Conservation (phyloP, 108 stramenopile genomes). For the Fragilariopsis cylindrus region DNA sequence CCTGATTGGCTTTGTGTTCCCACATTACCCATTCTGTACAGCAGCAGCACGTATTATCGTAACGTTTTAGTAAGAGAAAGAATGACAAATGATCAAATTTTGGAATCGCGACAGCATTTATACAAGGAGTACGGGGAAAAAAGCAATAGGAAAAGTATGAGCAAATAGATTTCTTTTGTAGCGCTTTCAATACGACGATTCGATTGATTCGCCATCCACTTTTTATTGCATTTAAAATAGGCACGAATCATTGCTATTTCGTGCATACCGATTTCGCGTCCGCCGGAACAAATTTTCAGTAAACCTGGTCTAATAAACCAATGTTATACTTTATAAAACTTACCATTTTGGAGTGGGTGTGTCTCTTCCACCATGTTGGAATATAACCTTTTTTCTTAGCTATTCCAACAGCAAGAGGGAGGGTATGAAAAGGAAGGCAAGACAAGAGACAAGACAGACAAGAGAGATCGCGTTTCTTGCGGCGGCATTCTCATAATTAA, state of each 20-base stretch:
- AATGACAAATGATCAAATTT: background rate
- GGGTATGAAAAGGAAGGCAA: background rate
- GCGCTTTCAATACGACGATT: too few relatives aligned
- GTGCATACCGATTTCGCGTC: too few relatives aligned
- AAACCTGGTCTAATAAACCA: background rate
- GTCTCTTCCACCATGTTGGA: slow-evolving; percentile 39
- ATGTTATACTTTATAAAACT: slow-evolving; percentile 2
- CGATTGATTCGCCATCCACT: too few relatives aligned
- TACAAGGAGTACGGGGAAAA: too few relatives aligned
- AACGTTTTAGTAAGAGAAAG: background rate
- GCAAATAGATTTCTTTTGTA: too few relatives aligned
- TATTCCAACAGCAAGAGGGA: slow-evolving; percentile 11
- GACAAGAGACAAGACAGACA: background rate
- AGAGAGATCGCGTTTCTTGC: too few relatives aligned
- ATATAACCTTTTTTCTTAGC: slow-evolving; percentile 3
- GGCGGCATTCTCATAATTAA: too few relatives aligned
- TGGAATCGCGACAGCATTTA: background rate
- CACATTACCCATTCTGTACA: slow-evolving; percentile 86
- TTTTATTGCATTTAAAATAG: too few relatives aligned
- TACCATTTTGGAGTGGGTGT: slow-evolving; percentile 52
- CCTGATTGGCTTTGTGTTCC: slow-evolving; percentile 67
- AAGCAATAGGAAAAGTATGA: too few relatives aligned
- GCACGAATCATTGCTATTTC: too few relatives aligned
- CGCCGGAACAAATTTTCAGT: too few relatives aligned
- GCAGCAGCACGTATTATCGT: background rate